phyloP scores from a whole-genome alignment of 768 basidiomycete species.

The Paxillus involutus region DNA sequence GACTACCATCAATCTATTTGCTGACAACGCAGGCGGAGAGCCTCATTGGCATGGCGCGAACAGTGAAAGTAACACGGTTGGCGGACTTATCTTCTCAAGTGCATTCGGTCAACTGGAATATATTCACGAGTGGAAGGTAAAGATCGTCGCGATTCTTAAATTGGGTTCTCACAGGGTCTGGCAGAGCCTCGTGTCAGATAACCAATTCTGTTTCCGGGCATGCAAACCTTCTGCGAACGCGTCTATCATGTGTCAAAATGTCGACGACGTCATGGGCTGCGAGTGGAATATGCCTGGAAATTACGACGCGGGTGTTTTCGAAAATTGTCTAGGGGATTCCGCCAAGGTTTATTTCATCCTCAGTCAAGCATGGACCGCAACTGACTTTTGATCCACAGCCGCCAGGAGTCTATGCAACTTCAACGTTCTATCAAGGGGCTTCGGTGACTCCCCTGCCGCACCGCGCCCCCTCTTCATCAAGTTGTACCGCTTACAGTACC shows the following conservation, averaged over 20 bases:
- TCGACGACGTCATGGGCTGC: conserved; percentile 57
- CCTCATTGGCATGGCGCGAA: conserved; percentile 70
- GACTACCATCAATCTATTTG: conserved; percentile 62
- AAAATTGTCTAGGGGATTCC: conserved; percentile 53
- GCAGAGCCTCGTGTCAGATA: conserved; percentile 61
- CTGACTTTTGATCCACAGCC: conserved; percentile 35
- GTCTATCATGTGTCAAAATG: conserved; percentile 58
- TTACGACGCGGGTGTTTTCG: conserved; percentile 45
- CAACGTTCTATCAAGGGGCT: conserved; percentile 67
- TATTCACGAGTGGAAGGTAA: conserved; percentile 73
- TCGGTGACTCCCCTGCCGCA: conserved; percentile 55
- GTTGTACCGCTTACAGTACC: conserved; percentile 53
- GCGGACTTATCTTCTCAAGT: conserved; percentile 70
- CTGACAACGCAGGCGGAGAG: conserved; percentile 61
- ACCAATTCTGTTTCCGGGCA: conserved; percentile 71
- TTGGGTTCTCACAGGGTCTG: conserved; percentile 10
- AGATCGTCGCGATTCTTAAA: conserved; percentile 4
- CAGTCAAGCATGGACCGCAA: background rate
- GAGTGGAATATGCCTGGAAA: conserved; percentile 61
- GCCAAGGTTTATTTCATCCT: conserved; percentile 37
- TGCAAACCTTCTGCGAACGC: conserved; percentile 55
- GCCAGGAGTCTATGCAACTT: conserved; percentile 68
- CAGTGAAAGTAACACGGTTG: conserved; percentile 58
- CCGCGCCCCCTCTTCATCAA: conserved; percentile 56
- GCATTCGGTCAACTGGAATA: conserved; percentile 62